phyloP scores from a whole-genome alignment of 2,329 filamentous ascomycete genomes.

The Phialocephala sp. region DNA sequence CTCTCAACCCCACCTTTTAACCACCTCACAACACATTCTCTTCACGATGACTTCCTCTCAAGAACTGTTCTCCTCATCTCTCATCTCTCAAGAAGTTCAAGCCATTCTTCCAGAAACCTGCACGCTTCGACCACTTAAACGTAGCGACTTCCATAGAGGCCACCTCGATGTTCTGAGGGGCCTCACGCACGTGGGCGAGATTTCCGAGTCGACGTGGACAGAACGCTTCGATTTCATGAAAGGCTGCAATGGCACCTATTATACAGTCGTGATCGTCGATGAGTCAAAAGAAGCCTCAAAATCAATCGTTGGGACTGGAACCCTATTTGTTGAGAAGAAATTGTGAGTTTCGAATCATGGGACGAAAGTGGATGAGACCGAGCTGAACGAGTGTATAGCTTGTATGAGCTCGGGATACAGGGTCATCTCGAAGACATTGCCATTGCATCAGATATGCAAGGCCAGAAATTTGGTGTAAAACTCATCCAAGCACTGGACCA shows the following conservation, averaged over 20 bases:
- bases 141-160: conserved; percentile 72
- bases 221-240: conserved; percentile 83
- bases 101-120: conserved; percentile 80
- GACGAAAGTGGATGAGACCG: not conserved
- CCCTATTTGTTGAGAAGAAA: conserved; percentile 90
- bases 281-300: conserved; percentile 56
- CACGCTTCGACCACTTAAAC: conserved; percentile 75
- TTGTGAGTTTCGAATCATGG: conserved; percentile 64
- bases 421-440: conserved; percentile 98
- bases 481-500: conserved; percentile 93
- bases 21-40: not conserved
- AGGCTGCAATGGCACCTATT: conserved; percentile 73
- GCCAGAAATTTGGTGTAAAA: conserved; percentile 90
- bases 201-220: conserved; percentile 74
- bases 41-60: conserved; percentile 17
- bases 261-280: conserved; percentile 84
- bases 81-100: conserved; percentile 77
- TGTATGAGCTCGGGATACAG: conserved; percentile 80
- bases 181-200: conserved; percentile 88
- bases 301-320: conserved; percentile 83
- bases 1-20: not conserved
- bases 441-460: conserved; percentile 91
- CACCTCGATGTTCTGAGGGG: conserved; percentile 90
- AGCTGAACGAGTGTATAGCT: conserved; percentile 51
- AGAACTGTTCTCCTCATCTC: conserved; percentile 72